These are phyloP conservation scores for Phytophthora tentaculata DNA, from an alignment of 352 stramenopile species.

Conservation along the genomic window DNA sequence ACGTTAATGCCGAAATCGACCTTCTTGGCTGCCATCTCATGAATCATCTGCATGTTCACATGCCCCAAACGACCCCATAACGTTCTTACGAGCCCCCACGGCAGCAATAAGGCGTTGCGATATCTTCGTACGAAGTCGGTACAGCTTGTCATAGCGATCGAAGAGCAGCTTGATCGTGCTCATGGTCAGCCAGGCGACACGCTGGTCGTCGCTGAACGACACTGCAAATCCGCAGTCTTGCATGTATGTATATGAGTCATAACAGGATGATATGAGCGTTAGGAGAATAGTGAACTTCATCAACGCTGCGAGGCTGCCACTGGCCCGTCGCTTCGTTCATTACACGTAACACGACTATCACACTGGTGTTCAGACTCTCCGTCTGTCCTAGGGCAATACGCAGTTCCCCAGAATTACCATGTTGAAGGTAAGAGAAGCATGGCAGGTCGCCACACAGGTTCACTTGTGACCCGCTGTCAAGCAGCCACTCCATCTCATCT, in stretches of 20 bases:
- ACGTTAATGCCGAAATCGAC: constrained; percentile 25
- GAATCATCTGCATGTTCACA: constrained; percentile 15
- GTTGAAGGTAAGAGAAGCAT: constrained; percentile 2
- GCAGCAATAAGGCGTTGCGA: not conserved
- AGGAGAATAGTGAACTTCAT: constrained; percentile 24
- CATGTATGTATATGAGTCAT: constrained; percentile 17
- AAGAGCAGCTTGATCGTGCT: constrained; percentile 14
- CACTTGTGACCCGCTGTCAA: too few species aligned
- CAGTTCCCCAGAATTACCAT: not conserved
- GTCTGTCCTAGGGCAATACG: constrained; percentile 9
- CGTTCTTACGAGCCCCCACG: constrained; percentile 8
- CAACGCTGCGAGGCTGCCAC: constrained; percentile 14
- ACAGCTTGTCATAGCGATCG: constrained; percentile 15
- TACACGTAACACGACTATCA: constrained; percentile 5
- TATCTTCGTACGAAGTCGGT: constrained; percentile 6
- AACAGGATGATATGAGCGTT: constrained; percentile 18
- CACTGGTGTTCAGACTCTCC: not conserved
- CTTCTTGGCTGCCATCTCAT: not conserved
- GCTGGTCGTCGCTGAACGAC: constrained; percentile 9
- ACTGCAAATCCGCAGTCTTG: constrained; percentile 9
- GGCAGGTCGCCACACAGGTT: constrained; percentile 5
- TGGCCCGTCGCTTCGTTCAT: constrained; percentile 1
- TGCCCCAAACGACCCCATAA: constrained; percentile 17
- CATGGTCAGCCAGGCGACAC: constrained; percentile 7
- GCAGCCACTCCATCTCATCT: constrained; percentile 1